Evolutionary conservation across 2,329 filamentous ascomycete genomes (phyloP).

Genomic region (Calycina marina): DNA sequence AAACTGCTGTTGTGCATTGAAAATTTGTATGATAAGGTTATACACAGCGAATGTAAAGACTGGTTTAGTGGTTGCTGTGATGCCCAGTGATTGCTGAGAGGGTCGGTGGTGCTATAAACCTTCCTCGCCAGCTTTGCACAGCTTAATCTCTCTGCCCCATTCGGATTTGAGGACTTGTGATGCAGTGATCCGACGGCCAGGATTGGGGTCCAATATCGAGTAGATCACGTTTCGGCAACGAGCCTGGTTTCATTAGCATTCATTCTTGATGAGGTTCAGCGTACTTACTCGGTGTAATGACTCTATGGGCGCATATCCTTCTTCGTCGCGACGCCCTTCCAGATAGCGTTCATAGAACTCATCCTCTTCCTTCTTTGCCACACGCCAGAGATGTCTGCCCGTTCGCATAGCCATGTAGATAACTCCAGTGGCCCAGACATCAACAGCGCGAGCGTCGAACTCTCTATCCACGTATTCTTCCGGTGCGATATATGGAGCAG

Average conservation of each 20-base stretch:
- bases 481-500: slow-evolving; percentile 91
- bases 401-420: slow-evolving; percentile 99
- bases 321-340: slow-evolving; percentile 82
- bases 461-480: slow-evolving; percentile 93
- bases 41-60: too few species aligned
- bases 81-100: too few species aligned
- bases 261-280: too few species aligned
- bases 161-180: slow-evolving; percentile 96
- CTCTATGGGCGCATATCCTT: slow-evolving; percentile 93
- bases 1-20: too few species aligned
- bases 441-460: slow-evolving; percentile 93
- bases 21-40: too few species aligned
- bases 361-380: slow-evolving; percentile 94
- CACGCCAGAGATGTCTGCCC: slow-evolving; percentile 85
- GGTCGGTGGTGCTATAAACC: slow-evolving; percentile 53
- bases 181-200: slow-evolving; percentile 79
- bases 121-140: slow-evolving; percentile 94
- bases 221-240: slow-evolving; percentile 98
- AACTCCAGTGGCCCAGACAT: slow-evolving; percentile 95
- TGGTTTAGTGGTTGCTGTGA: too few species aligned
- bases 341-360: slow-evolving; percentile 95
- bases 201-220: slow-evolving; percentile 92
- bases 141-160: slow-evolving; percentile 94
- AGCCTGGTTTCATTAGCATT: too few species aligned
- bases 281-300: slow-evolving; percentile 76